These are phyloP conservation scores for Clonostachys sp. DNA, from an alignment of 2,329 filamentous ascomycete genomes.

Conservation along the genomic window DNA sequence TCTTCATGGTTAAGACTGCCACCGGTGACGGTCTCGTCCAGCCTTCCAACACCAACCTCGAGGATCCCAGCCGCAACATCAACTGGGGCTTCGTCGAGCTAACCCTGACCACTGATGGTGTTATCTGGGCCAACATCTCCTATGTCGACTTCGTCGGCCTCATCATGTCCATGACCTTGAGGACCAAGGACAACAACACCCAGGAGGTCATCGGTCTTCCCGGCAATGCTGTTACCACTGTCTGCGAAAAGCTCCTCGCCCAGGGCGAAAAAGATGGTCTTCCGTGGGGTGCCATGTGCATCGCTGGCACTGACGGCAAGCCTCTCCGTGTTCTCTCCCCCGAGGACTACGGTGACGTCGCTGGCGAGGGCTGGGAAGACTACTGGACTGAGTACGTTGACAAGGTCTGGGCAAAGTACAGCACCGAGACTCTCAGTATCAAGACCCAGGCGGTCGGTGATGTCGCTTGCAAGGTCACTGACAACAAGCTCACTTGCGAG, in stretches of 20 bases:
- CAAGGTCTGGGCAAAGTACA: constrained; percentile 38
- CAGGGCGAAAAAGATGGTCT: constrained; percentile 30
- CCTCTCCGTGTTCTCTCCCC: constrained; percentile 40
- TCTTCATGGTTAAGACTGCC: constrained; percentile 29
- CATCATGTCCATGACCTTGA: constrained; percentile 42
- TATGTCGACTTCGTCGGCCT: constrained; percentile 48
- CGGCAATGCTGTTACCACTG: constrained; percentile 22
- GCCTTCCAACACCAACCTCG: constrained; percentile 36
- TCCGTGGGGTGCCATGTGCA: constrained; percentile 39
- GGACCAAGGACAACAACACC: constrained; percentile 20
- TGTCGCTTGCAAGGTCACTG: constrained; percentile 30
- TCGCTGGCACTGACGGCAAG: constrained; percentile 25
- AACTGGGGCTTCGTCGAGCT: constrained; percentile 48
- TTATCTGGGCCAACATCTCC: constrained; percentile 41
- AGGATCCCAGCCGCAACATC: constrained; percentile 33
- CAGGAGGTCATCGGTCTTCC: constrained; percentile 35
- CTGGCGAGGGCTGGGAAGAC: constrained; percentile 24
- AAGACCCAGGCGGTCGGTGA: constrained; percentile 35
- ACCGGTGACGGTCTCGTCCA: constrained; percentile 34
- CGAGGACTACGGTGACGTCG: constrained; percentile 28
- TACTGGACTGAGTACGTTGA: constrained; percentile 42
- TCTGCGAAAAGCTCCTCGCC: constrained; percentile 32
- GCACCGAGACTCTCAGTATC: constrained; percentile 28
- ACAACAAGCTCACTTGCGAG: constrained; percentile 27
- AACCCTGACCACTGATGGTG: constrained; percentile 29